Evolutionary conservation across 2,329 filamentous ascomycete genomes (phyloP).

Genomic region (Leptosphaerulina australis): DNA sequence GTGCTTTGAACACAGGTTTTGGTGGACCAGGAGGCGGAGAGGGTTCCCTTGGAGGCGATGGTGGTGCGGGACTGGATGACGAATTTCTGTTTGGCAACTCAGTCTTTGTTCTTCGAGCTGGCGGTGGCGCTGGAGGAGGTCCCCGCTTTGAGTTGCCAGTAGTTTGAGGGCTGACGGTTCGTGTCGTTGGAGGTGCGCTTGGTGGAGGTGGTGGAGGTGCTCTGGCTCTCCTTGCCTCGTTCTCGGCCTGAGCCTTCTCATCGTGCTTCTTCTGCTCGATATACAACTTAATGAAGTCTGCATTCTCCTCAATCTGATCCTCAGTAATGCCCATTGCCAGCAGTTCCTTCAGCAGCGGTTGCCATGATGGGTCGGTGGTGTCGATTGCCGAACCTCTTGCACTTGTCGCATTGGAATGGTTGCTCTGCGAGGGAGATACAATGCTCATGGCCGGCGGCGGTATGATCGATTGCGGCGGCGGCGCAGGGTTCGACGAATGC

Average conservation of each 20-base stretch:
- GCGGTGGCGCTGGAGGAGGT: conserved; percentile 65
- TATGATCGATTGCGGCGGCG: conserved; percentile 57
- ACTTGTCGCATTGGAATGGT: conserved; percentile 44
- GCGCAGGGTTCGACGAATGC: conserved; percentile 51
- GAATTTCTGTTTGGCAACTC: conserved; percentile 53
- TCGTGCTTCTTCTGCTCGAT: conserved; percentile 67
- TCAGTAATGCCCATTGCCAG: conserved; percentile 70
- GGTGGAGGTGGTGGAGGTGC: conserved; percentile 70
- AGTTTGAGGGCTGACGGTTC: conserved; percentile 64
- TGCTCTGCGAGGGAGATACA: conserved; percentile 46
- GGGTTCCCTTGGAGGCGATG: conserved; percentile 72
- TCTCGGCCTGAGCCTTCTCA: conserved; percentile 53
- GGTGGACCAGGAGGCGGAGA: conserved; percentile 67
- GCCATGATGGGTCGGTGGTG: conserved; percentile 66
- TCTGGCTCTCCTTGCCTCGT: conserved; percentile 57
- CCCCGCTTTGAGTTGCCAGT: conserved; percentile 67
- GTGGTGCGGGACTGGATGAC: conserved; percentile 62
- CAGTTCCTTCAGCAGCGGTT: conserved; percentile 66
- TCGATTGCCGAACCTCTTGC: conserved; percentile 59
- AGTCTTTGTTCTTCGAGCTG: conserved; percentile 53
- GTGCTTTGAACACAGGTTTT: conserved; percentile 76
- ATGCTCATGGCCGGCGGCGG: conserved; percentile 55
- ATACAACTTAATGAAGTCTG: conserved; percentile 71
- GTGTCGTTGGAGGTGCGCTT: conserved; percentile 47
- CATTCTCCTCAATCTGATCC: conserved; percentile 70